A percentile compares a stretch with the other conserved stretches of the same genome.
Evolutionary conservation across 106 monocot genomes (phyloP).

Genomic region (Ottelia alismoides): DNA sequence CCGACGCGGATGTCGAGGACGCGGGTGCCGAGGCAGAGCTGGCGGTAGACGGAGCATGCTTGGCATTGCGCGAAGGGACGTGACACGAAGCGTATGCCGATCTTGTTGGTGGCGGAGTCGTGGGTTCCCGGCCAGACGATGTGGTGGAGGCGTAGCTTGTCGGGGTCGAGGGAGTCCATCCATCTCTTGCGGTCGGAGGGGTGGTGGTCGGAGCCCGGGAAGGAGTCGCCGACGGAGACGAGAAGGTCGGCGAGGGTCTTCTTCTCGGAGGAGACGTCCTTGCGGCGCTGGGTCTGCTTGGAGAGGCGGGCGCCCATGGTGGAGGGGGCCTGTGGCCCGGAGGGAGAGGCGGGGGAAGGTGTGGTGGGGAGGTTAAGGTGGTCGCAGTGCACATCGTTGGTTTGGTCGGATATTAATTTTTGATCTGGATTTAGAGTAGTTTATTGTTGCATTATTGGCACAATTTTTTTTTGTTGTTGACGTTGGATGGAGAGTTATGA

Average conservation of each 20-base stretch:
- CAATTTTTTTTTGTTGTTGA: too few relatives aligned
- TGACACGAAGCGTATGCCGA: conserved; percentile 56
- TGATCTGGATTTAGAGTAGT: too few relatives aligned
- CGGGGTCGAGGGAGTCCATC: conserved; percentile 46
- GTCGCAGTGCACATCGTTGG: too few relatives aligned
- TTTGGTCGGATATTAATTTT: too few relatives aligned
- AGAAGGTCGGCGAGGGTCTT: conserved; percentile 31
- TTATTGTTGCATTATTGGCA: too few relatives aligned
- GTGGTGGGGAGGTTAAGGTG: background rate
- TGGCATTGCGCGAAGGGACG: conserved; percentile 90
- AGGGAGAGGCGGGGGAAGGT: too few relatives aligned
- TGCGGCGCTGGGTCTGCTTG: conserved; percentile 46
- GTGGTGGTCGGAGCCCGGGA: conserved; percentile 70
- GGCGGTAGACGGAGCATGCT: conserved; percentile 50
- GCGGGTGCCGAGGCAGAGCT: conserved; percentile 58
- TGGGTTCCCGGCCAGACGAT: conserved; percentile 86
- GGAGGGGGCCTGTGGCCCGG: too few relatives aligned
- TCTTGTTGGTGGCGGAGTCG: conserved; percentile 84
- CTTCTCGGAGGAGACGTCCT: conserved; percentile 36
- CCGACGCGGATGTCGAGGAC: conserved; percentile 64
- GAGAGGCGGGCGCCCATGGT: conserved; percentile 43
- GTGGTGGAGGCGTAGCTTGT: conserved; percentile 30
- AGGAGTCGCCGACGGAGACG: conserved; percentile 28
- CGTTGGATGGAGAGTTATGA: too few relatives aligned
- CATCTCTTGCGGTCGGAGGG: conserved; percentile 50